A percentile compares a stretch with the other conserved stretches of the same genome.
These are phyloP conservation scores for Colletotrichum filicis DNA, from an alignment of 2,329 filamentous ascomycete genomes.

Conservation along the genomic window DNA sequence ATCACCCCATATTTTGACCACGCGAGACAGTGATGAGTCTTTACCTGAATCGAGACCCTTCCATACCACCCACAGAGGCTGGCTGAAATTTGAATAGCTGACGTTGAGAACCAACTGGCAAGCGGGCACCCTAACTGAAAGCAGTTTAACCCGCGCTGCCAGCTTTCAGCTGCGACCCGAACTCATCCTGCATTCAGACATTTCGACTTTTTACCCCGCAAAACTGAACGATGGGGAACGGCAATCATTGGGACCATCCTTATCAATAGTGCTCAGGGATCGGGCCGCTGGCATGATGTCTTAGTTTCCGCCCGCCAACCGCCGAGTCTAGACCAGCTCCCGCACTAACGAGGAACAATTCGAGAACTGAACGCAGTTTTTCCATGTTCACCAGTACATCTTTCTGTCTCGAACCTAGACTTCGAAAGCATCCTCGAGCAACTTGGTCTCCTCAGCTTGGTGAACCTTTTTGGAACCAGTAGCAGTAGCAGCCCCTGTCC, in stretches of 20 bases:
- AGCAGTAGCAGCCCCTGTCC: slow-evolving; percentile 7
- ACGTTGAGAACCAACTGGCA: not conserved
- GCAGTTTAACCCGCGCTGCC: not conserved
- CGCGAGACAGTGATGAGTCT: not conserved
- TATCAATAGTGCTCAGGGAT: not conserved
- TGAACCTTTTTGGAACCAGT: slow-evolving; percentile 16
- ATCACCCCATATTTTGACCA: not conserved
- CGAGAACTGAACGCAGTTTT: too few species aligned
- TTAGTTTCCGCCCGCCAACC: not conserved
- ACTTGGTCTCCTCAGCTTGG: not conserved
- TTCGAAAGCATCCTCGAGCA: not conserved
- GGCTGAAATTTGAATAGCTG: not conserved
- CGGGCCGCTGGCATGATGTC: not conserved
- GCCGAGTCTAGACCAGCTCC: not conserved
- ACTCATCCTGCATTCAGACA: not conserved
- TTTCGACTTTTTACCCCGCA: not conserved
- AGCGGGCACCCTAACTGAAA: not conserved
- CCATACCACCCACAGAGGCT: not conserved
- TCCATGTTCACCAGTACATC: too few species aligned
- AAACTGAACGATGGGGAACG: not conserved
- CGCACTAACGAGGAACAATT: too few species aligned
- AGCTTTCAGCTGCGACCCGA: not conserved
- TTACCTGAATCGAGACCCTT: not conserved
- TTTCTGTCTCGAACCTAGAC: too few species aligned
- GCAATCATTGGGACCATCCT: not conserved